These are phyloP conservation scores for Apiospora phragmitis DNA, from an alignment of 2,329 filamentous ascomycete genomes.

Conservation along the genomic window DNA sequence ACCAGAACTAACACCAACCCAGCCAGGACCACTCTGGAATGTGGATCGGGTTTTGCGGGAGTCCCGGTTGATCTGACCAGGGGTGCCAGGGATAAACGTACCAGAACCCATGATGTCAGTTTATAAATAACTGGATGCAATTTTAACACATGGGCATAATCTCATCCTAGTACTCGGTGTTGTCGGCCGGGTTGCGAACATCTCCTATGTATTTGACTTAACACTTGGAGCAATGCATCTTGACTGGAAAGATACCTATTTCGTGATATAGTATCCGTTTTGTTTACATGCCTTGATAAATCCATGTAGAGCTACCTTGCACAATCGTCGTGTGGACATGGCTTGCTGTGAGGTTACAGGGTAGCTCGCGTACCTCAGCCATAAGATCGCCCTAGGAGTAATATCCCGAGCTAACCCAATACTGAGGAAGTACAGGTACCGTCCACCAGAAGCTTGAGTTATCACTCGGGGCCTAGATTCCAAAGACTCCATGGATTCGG, in stretches of 20 bases:
- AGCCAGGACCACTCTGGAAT: not conserved
- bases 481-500: not conserved
- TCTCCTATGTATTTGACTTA: not conserved
- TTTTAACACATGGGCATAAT: not conserved
- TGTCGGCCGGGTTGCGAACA: not conserved
- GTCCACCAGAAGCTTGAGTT: not conserved
- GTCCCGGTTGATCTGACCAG: not conserved
- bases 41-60: not conserved
- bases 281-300: not conserved
- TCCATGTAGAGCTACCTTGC: not conserved
- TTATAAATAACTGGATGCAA: constrained; percentile 1
- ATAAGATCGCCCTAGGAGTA: constrained; percentile 8
- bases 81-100: not conserved
- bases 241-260: not conserved
- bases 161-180: not conserved
- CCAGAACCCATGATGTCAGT: not conserved
- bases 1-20: not conserved
- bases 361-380: not conserved
- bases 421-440: not conserved
- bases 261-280: not conserved
- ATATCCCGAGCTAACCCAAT: not conserved
- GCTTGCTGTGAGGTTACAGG: not conserved
- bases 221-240: not conserved
- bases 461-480: not conserved
- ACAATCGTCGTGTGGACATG: not conserved